Conservation (phyloP, 2,329 filamentous ascomycete species). For the Cadophora sp. region DNA sequence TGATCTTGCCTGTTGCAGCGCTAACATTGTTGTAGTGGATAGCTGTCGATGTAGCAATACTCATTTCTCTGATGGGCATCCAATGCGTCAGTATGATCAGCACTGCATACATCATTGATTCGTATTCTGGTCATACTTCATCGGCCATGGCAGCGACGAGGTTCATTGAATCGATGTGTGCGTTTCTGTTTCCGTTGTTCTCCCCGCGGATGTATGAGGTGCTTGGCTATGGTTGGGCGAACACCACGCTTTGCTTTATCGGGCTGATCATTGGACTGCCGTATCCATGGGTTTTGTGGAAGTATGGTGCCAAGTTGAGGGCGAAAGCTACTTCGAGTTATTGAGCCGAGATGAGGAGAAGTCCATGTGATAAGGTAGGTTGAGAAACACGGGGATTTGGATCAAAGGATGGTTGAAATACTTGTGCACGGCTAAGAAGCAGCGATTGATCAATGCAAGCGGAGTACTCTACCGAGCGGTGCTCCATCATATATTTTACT, state of each 20-base stretch:
- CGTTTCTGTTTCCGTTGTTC: slow-evolving; percentile 45
- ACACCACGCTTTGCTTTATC: slow-evolving; percentile 46
- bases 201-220: slow-evolving; percentile 31
- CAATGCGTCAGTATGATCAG: slow-evolving; percentile 24
- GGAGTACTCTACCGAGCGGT: no score
- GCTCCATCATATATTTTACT: no score
- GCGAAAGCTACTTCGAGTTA: slow-evolving; percentile 37
- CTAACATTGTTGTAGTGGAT: no score
- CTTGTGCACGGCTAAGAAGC: no score
- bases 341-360: background rate
- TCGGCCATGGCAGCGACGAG: slow-evolving; percentile 48
- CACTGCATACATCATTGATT: slow-evolving; percentile 59
- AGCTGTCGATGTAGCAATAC: slow-evolving; percentile 59
- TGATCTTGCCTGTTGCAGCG: no score
- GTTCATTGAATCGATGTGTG: slow-evolving; percentile 33
- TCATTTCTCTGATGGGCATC: slow-evolving; percentile 54
- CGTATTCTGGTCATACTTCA: slow-evolving; percentile 44
- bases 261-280: slow-evolving; percentile 52
- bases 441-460: no score
- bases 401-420: no score
- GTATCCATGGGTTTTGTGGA: slow-evolving; percentile 50
- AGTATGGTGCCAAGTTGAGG: slow-evolving; percentile 46
- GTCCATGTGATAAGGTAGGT: background rate
- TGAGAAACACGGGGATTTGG: background rate
- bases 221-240: slow-evolving; percentile 55